Evolutionary conservation across 306 rosid genomes (phyloP).

Genomic region (Prosopis cineraria): DNA sequence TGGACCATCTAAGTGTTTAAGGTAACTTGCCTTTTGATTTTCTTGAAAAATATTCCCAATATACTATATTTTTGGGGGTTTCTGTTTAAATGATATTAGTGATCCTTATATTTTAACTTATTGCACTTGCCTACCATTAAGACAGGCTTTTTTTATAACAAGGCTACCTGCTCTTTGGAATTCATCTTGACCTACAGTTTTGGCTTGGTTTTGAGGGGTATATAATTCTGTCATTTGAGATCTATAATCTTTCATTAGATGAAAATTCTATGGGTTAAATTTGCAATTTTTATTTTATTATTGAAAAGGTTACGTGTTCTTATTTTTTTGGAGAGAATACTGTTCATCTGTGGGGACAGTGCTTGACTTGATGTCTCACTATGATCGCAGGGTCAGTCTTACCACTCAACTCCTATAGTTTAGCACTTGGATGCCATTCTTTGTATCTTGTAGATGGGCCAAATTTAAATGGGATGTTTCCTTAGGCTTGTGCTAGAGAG

Average conservation of each 20-base stretch:
- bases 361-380: conserved; percentile 74
- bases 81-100: neutral
- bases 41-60: neutral
- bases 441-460: conserved; percentile 58
- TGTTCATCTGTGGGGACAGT: conserved; percentile 49
- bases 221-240: conserved; percentile 11
- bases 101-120: neutral
- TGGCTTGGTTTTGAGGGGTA: too few relatives aligned
- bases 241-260: conserved; percentile 18
- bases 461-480: conserved; percentile 37
- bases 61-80: neutral
- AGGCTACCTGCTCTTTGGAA: neutral
- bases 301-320: conserved; percentile 11
- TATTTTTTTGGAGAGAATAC: conserved; percentile 40
- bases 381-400: conserved; percentile 90
- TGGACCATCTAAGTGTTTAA: neutral
- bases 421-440: conserved; percentile 63
- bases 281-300: conserved; percentile 19
- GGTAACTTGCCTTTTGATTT: neutral
- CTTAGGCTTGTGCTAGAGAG: conserved; percentile 40
- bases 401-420: conserved; percentile 61
- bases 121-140: neutral
- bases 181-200: too few relatives aligned
- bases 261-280: neutral
- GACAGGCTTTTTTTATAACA: neutral